Base-by-base conservation (phyloP, 2,329 filamentous ascomycete genomes). In the Canariomyces notabilis region DNA sequence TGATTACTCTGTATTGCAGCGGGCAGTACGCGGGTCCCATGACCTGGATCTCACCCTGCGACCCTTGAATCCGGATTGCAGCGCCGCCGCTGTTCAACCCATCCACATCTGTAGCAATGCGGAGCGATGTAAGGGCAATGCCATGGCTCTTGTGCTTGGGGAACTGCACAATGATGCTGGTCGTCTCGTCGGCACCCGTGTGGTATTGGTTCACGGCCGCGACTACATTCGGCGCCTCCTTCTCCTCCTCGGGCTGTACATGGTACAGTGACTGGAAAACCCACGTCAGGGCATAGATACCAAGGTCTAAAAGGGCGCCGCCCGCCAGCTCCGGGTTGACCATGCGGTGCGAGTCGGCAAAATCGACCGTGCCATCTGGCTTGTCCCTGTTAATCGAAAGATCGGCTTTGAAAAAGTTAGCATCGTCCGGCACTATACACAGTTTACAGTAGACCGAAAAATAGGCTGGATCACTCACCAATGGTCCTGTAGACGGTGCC, bases 281-380 rank as follows among this genome's bases (percentile, higher is more conserved):
- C 89, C 89, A 95, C 23, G 88, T 94, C 51, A 95, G 69, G 37
- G 87, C 80, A 71, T 95, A 95, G 65, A 95, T 85, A 51, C 89
- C 89, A 47, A 95, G 73, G 65, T 95, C 89, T 41, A 95, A 76
- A 44, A 94, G 71, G 2, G 83, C 85, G 43, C 89, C 89, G 22
- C 89, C 89, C 0, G 89, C 89, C 36, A 95, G 75, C 59, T 90
- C 83, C 16, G 76, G 75, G 66, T 94, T 94, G 52, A 95, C 73
- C 75, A 95, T 89, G 43, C 89, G 82, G 69, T 89, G 74, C 41
- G 75, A 70, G 58, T 82, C 76, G 33, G 75, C 71, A 49, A 76
- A 78, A 56, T 73, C 79, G 44, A 79, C 70, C 45, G 74, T 65
- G 48, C 70, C 77, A 57, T 86, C 76, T 1, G 79, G 65, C 9